Evolutionary conservation across 331 rosid genomes (phyloP), one percentile per base, ranked within the genome.

Genomic region (Prunus yedoensis): DNA sequence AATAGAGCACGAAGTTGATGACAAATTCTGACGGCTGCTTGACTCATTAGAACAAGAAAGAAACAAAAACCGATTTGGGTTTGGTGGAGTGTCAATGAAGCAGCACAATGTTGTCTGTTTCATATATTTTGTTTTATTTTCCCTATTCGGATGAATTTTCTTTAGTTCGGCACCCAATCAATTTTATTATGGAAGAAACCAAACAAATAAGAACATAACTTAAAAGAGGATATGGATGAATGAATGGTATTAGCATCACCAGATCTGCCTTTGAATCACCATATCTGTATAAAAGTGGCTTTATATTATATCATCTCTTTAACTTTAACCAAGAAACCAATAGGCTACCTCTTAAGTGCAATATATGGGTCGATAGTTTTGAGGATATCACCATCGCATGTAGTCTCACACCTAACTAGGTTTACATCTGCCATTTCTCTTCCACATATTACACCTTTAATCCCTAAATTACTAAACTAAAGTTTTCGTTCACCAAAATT

Each of bases 201-300:
- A 45, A 47, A 45, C 32, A 47, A 68, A 21, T 10, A 47, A 68
- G 58, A 68, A 14, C 15, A 2, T 66, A 18, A 14, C 5, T 47
- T 15, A 45, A 69, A 27, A 5, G 74, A 5, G 62, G 62, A 52
- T 52, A 70, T 52, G 32, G 16, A 30, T 52, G 32, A 14, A 43
- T 45, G 70, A 65, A 65, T 45, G 76, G 10, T 10, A 72, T 43
- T 72, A 21, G 67, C 76, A 43, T 72, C 56, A 58, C 67, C 4
- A 11, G 67, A 72, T 58, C 76, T 58, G 47, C 76, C 57, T 72
- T 57, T 43, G 68, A 72, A 72, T 72, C 57, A 43, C 57, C 76
- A 43, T 38, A 72, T 72, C 76, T 58, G 56, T 5, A 10, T 21
- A 41, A 72, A 72, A 72, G 76, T 13, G 45, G 76, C 67, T 72